Evolutionary conservation across 345 rosid genomes (phyloP), one percentile per base, ranked within the genome.

Genomic region (Arabis alpina): DNA sequence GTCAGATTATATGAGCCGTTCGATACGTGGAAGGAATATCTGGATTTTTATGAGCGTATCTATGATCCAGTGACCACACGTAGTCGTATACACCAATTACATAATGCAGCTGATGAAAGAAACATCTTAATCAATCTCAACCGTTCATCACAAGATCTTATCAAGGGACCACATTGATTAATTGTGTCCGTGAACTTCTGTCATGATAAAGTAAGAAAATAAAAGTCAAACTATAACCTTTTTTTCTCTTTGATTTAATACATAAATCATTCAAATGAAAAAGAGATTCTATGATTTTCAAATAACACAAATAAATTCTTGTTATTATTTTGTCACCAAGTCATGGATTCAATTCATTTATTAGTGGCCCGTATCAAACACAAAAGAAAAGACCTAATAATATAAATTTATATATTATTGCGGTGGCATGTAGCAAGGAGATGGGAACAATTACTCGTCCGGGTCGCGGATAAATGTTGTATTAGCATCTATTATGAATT

Each of bases 111-210:
- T 72, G 52, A 47, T 64, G 76, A 48, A 10, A 64, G 40, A 45
- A 13, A 16, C 64, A 34, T 71, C 15, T 63, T 8, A 2, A 47
- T 64, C 55, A 9, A 65, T 73, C 72, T 50, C 54, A 58, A 36
- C 78, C 73, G 50, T 74, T 60, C 49, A 51, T 67, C 36, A 36
- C 45, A 32, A 52, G 52, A 59, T 59, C 73, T 59, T 30, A 4
- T 23, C 39, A 36, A 74, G 41, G 73, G 78, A 54, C 78, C 74
- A 61, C 68, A 34, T 25, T 52, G 40, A 52, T 74, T 54, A 34
- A 52, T 39, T 65, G 71, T 73, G 71, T 73, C 77, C 77, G 66
- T 64, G 77, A 65, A 56, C 77, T 65, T 37, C 40, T 64, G 66
- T 73, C 71, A 56, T 64, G 44, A 39, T 12, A 19, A 19, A 40